These are phyloP conservation scores for Rubroshorea leprosula DNA, from an alignment of 345 rosid species.

Conservation along the genomic window DNA sequence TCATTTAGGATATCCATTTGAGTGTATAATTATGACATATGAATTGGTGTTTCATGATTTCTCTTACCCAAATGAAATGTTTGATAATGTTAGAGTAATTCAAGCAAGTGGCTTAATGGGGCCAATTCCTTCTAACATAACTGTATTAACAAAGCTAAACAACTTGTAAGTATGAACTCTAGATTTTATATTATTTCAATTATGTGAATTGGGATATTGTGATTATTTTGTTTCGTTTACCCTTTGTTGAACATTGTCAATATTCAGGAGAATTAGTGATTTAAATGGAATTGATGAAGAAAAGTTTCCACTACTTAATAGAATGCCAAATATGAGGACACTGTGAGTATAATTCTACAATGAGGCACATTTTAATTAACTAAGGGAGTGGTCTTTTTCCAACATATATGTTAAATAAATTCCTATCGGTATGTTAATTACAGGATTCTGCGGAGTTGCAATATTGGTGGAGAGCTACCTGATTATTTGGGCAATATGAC, in stretches of 20 bases:
- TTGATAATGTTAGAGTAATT: background rate
- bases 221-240: background rate
- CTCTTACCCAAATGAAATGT: background rate
- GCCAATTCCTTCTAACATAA: no score
- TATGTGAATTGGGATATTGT: background rate
- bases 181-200: background rate
- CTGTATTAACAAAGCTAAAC: background rate
- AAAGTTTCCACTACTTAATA: slow-evolving; percentile 33
- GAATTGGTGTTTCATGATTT: slow-evolving; percentile 15
- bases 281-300: slow-evolving; percentile 7
- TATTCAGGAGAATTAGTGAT: background rate
- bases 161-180: background rate
- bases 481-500: slow-evolving; percentile 25
- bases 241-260: no score
- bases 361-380: background rate
- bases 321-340: slow-evolving; percentile 22
- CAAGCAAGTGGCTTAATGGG: no score
- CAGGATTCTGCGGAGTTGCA: background rate
- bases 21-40: slow-evolving; percentile 27
- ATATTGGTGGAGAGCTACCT: slow-evolving; percentile 21
- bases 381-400: background rate
- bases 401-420: no score
- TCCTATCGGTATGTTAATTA: background rate
- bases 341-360: slow-evolving; percentile 28
- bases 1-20: slow-evolving; percentile 14